Base-by-base conservation (phyloP, 768 basidiomycete species). In the Leucosporidium scottii region DNA sequence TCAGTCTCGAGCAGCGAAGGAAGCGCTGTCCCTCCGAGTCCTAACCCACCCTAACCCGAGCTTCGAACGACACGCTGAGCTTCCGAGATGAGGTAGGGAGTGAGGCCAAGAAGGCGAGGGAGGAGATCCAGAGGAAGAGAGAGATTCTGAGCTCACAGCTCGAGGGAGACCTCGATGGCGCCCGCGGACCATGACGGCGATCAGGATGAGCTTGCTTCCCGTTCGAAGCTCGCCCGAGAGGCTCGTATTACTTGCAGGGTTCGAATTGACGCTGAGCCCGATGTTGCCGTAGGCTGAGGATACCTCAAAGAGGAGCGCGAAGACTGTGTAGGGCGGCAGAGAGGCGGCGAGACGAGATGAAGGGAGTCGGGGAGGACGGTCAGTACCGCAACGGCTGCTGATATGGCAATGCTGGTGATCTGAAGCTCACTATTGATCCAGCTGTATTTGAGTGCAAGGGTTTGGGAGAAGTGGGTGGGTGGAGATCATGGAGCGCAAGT, bases 161-260 rank as follows among this genome's bases (percentile, higher is more conserved):
- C 39, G 39, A 44, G 39, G 75, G 2, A 76, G 65, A 10, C 75
- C 75, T 4, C 75, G 69, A 63, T 76, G 75, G 0, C 75, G 73
- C 4, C 75, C 75, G 21, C 96, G 88, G 68, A 99, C 83, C 91
- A 98, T 98, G 72, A 98, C 91, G 15, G 84, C 77, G 75, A 86
- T 87, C 30, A 97, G 73, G 65, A 98, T 85, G 47, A 98, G 82
- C 78, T 98, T 98, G 0, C 92, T 92, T 7, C 96, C 78, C 0
- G 87, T 84, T 21, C 82, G 81, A 66, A 93, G 85, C 13, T 87
- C 85, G 3, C 91, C 93, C 7, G 85, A 84, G 61, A 97, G 83
- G 0, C 89, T 90, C 73, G 85, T 90, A 75, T 89, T 88, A 76
- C 84, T 82, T 92, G 96, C 69, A 17, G 81, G 4, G 44, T 12